Conservation (phyloP, 768 basidiomycete species). For the Termitomyces sp. region DNA sequence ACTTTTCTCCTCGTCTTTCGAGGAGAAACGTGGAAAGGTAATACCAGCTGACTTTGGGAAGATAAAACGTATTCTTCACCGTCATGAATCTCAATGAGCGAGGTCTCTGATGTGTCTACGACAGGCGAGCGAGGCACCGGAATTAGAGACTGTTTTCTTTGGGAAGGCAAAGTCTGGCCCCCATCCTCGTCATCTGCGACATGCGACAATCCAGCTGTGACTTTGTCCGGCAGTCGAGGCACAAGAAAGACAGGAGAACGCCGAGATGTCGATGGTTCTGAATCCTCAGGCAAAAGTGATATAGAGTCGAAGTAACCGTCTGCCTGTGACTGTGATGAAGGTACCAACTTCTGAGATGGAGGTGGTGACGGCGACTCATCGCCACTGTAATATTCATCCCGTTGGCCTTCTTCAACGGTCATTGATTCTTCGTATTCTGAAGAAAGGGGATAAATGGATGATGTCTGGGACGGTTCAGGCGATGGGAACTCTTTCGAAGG, state of each 20-base stretch:
- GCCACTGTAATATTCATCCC: not conserved
- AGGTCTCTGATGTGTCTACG: not conserved
- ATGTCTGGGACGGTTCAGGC: not conserved
- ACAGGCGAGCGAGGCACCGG: not conserved
- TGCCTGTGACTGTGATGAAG: slow-evolving; percentile 34
- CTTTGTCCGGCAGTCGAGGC: not conserved
- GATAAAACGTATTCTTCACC: slow-evolving; percentile 25
- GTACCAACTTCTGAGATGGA: slow-evolving; percentile 18
- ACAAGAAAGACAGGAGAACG: not conserved
- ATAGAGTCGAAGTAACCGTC: slow-evolving; percentile 9
- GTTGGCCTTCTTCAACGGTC: not conserved
- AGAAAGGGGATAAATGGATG: not conserved
- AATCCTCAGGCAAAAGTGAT: not conserved
- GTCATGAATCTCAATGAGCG: slow-evolving; percentile 3
- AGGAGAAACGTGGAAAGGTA: slow-evolving; percentile 19
- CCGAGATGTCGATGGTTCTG: not conserved
- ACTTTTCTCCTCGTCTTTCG: slow-evolving; percentile 10
- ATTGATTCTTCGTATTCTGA: not conserved
- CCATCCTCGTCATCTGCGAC: not conserved
- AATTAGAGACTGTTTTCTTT: not conserved
- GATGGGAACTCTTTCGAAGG: not conserved
- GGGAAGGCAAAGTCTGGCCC: not conserved
- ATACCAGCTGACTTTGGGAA: slow-evolving; percentile 32
- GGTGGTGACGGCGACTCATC: not conserved
- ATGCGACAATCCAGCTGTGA: not conserved